A percentile compares a stretch with the other conserved stretches of the same genome.
phyloP scores from a whole-genome alignment of 2,329 filamentous ascomycete species.

The Monilinia laxa region DNA sequence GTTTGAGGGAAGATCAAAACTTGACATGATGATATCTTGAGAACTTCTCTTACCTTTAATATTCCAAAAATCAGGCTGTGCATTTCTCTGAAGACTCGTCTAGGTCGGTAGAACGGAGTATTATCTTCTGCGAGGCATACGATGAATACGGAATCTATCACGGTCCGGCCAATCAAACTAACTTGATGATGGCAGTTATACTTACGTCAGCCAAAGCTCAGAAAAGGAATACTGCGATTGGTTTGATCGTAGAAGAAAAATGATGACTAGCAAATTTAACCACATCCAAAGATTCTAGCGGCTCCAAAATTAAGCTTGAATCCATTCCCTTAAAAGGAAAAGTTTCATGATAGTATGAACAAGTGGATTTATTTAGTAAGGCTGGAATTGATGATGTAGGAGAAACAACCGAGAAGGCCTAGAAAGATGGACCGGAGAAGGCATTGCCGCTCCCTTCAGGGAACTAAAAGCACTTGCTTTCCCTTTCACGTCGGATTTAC shows the following conservation, averaged over 20 bases:
- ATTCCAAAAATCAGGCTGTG: slow-evolving; percentile 9
- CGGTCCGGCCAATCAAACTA: slow-evolving; percentile 5
- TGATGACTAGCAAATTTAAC: neutral
- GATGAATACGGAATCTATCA: slow-evolving; percentile 6
- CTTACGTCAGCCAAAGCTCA: neutral
- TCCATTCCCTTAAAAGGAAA: neutral
- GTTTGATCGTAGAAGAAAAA: neutral
- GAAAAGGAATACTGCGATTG: neutral
- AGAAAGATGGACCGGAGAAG: neutral
- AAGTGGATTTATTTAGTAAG: neutral
- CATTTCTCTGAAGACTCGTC: neutral
- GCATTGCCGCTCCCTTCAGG: neutral
- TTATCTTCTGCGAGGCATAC: neutral
- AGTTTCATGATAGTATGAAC: neutral
- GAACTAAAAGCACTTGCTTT: neutral
- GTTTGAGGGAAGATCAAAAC: neutral
- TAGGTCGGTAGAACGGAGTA: neutral
- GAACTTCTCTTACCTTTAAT: neutral
- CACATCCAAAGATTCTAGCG: neutral
- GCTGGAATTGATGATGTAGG: neutral
- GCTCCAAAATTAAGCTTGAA: neutral
- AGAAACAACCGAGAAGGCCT: neutral
- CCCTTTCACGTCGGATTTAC: too few species aligned
- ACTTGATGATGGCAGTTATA: neutral
- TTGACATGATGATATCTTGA: neutral